phyloP scores from a whole-genome alignment of 2,329 filamentous ascomycete genomes.

The Sporothrix mexicana region DNA sequence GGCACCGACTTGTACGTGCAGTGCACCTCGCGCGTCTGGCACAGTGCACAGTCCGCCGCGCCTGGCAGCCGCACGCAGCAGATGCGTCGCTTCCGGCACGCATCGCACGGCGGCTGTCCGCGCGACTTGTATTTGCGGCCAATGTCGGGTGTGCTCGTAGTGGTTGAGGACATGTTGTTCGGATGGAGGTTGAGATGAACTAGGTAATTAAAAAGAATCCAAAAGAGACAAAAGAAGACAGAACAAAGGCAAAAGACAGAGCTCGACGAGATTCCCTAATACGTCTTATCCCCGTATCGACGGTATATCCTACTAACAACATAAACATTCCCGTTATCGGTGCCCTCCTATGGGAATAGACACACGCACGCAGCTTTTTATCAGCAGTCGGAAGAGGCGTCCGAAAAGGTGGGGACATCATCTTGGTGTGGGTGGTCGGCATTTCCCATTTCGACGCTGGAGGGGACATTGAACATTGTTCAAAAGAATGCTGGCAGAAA shows the following conservation, averaged over 20 bases:
- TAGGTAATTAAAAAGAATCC: too few species aligned
- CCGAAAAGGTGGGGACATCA: neutral
- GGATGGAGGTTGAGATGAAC: too few species aligned
- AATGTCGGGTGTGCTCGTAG: neutral
- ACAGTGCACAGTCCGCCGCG: conserved; percentile 2
- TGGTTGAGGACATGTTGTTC: neutral
- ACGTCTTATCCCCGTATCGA: neutral
- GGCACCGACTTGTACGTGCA: conserved; percentile 20
- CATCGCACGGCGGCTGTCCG: conserved; percentile 11
- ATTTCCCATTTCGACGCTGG: neutral
- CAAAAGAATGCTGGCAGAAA: too few species aligned
- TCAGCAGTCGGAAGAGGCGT: neutral
- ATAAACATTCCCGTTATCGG: neutral
- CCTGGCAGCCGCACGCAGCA: conserved; percentile 10
- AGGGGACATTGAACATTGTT: too few species aligned
- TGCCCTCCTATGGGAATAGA: neutral
- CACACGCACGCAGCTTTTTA: neutral
- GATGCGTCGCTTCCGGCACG: conserved; percentile 13
- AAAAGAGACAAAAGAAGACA: too few species aligned
- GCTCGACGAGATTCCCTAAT: too few species aligned
- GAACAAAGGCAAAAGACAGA: too few species aligned
- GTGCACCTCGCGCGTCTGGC: conserved; percentile 8
- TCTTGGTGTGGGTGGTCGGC: neutral
- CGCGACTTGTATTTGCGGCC: conserved; percentile 13
- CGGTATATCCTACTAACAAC: neutral